Conservation (phyloP, 768 basidiomycete genomes). For the Mycena albidolilacea region DNA sequence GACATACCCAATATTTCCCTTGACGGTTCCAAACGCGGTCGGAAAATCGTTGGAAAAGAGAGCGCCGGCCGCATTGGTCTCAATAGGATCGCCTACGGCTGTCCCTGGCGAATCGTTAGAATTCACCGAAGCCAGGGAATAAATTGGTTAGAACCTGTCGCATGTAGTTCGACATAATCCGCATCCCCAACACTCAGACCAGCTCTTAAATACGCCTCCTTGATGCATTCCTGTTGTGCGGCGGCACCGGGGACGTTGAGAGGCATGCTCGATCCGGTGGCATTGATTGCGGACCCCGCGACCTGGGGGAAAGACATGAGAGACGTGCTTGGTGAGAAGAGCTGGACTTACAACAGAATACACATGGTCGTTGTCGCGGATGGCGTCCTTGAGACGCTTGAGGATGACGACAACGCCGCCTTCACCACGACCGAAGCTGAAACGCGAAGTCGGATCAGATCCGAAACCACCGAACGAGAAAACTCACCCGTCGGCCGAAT, state of each 20-base stretch:
- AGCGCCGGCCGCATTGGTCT: not conserved
- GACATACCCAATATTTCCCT: slow-evolving; percentile 8
- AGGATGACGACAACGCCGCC: slow-evolving; percentile 44
- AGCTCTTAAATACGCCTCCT: not conserved
- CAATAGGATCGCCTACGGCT: slow-evolving; percentile 2
- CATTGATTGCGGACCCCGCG: slow-evolving; percentile 3
- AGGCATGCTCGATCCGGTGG: slow-evolving; percentile 1
- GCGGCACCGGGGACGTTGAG: not conserved
- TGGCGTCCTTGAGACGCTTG: slow-evolving; percentile 41
- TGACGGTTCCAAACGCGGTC: not conserved
- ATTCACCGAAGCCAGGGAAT: not conserved
- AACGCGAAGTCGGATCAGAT: not conserved
- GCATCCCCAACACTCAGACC: not conserved
- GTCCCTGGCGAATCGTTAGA: not conserved
- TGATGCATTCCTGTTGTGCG: not conserved
- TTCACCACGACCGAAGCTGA: slow-evolving; percentile 15
- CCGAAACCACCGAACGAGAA: not conserved
- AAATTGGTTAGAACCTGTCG: not conserved
- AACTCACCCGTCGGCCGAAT: slow-evolving; percentile 7
- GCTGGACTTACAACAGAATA: slow-evolving; percentile 32
- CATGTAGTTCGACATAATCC: slow-evolving; percentile 10
- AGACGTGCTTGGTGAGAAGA: not conserved
- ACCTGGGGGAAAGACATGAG: not conserved
- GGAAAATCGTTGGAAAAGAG: not conserved
- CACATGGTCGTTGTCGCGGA: slow-evolving; percentile 49